phyloP scores from a whole-genome alignment of 2,329 filamentous ascomycete species.

The Venturia oleaginea region DNA sequence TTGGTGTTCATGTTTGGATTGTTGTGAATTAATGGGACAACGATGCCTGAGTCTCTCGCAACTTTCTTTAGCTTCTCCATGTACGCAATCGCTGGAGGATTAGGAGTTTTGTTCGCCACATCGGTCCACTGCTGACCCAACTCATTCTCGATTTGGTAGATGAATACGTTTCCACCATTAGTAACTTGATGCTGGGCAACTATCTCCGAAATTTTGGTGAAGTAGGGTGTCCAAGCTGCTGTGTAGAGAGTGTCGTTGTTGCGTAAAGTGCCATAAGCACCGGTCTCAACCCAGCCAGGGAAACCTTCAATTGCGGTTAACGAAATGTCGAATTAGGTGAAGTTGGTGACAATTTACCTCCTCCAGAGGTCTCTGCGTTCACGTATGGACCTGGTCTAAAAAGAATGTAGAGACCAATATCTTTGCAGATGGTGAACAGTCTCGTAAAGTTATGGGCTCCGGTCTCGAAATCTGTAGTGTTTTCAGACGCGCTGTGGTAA shows the following conservation, averaged over 20 bases:
- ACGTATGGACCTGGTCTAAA: slow-evolving; percentile 23
- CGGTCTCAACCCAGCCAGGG: slow-evolving; percentile 54
- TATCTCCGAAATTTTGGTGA: slow-evolving; percentile 41
- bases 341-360: slow-evolving; percentile 41
- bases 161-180: slow-evolving; percentile 68
- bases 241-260: slow-evolving; percentile 46
- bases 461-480: slow-evolving; percentile 13
- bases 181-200: slow-evolving; percentile 61
- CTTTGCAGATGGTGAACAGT: slow-evolving; percentile 22
- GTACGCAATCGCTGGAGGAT: slow-evolving; percentile 42
- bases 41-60: slow-evolving; percentile 48
- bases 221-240: slow-evolving; percentile 46
- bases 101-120: slow-evolving; percentile 39
- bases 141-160: slow-evolving; percentile 76
- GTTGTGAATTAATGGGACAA: slow-evolving; percentile 50
- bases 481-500: slow-evolving; percentile 12
- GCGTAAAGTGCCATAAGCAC: slow-evolving; percentile 45
- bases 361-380: slow-evolving; percentile 15
- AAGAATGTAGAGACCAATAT: slow-evolving; percentile 23
- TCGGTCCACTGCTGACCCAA: slow-evolving; percentile 55
- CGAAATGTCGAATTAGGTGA: slow-evolving; percentile 55
- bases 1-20: slow-evolving; percentile 46
- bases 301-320: slow-evolving; percentile 55
- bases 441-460: slow-evolving; percentile 16
- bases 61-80: slow-evolving; percentile 49